These are phyloP conservation scores for Lecanosticta acicola DNA, from an alignment of 2,329 filamentous ascomycete species.

Conservation along the genomic window DNA sequence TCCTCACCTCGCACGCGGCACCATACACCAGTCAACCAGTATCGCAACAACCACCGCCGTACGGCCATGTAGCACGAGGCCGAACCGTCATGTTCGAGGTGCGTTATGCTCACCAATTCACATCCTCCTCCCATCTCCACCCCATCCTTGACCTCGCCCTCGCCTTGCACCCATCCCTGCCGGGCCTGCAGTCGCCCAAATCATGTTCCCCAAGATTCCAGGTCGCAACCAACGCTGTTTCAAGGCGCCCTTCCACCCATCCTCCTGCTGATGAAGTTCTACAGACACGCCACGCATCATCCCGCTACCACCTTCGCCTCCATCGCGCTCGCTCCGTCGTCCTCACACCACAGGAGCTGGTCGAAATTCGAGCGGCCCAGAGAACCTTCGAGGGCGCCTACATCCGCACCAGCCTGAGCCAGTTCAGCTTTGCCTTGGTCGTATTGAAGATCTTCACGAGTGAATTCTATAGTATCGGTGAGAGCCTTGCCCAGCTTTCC, in stretches of 20 bases:
- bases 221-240: not conserved
- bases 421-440: constrained; percentile 91
- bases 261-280: not conserved
- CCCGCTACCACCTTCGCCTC: constrained; percentile 70
- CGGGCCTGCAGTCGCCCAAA: not conserved
- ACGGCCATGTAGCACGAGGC: too few species aligned
- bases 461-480: constrained; percentile 91
- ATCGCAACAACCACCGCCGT: too few species aligned
- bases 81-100: constrained; percentile 11
- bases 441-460: constrained; percentile 94
- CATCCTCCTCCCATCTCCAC: not conserved
- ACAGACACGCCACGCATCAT: constrained; percentile 57
- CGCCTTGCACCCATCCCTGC: not conserved
- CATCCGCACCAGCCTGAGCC: constrained; percentile 85
- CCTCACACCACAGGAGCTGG: constrained; percentile 75
- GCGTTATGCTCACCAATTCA: not conserved
- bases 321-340: constrained; percentile 81
- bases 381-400: constrained; percentile 97
- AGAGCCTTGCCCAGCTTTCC: constrained; percentile 50
- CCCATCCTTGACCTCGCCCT: not conserved
- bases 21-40: too few species aligned
- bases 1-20: too few species aligned
- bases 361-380: constrained; percentile 91
- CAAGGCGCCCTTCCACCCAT: not conserved
- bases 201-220: not conserved